These are phyloP conservation scores for Cudoniella acicularis DNA, from an alignment of 495 filamentous ascomycete species.

Conservation along the genomic window DNA sequence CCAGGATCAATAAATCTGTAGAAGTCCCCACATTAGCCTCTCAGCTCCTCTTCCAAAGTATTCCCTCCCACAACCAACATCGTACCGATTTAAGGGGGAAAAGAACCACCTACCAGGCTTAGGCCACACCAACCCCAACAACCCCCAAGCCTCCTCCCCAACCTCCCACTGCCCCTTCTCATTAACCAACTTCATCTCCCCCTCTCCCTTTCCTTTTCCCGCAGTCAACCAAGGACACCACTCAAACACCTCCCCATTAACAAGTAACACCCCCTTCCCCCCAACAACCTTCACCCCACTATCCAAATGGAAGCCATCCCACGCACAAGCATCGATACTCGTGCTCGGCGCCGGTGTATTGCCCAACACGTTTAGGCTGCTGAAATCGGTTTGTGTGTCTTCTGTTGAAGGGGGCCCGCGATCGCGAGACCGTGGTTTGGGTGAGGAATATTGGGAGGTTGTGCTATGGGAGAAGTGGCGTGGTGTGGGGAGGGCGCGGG, in stretches of 20 bases:
- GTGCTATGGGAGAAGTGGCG: background rate
- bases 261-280: constrained; percentile 67
- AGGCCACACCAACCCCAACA: constrained; percentile 80
- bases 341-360: constrained; percentile 73
- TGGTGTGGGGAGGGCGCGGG: background rate
- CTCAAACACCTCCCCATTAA: constrained; percentile 79
- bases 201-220: constrained; percentile 24
- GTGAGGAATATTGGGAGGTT: constrained; percentile 3
- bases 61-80: background rate
- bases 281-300: constrained; percentile 65
- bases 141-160: constrained; percentile 63
- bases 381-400: constrained; percentile 62
- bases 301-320: constrained; percentile 77
- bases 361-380: constrained; percentile 71
- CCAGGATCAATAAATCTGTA: constrained; percentile 88
- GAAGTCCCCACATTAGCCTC: background rate
- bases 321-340: constrained; percentile 71
- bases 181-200: constrained; percentile 56
- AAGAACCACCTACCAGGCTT: constrained; percentile 63
- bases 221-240: constrained; percentile 75
- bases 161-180: constrained; percentile 79
- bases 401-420: constrained; percentile 22
- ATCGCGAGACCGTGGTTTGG: constrained; percentile 14
- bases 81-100: background rate
- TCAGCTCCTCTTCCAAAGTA: background rate